Conservation (phyloP, 2,329 filamentous ascomycete species). For the Ceratocystis harringtonii region DNA sequence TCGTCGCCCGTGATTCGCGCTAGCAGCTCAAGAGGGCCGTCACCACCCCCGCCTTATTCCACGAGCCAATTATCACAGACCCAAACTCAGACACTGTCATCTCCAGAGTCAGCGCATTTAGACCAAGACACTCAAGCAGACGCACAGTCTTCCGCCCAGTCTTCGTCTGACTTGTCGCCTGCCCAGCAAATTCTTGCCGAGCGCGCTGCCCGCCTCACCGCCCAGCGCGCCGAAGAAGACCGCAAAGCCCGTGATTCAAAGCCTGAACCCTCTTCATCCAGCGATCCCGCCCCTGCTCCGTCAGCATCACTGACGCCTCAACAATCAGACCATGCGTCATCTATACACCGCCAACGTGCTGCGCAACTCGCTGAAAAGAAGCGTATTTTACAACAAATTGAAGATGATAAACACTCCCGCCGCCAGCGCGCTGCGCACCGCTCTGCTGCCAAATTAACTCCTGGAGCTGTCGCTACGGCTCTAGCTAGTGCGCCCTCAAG, state of each 20-base stretch:
- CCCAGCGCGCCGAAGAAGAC: conserved; percentile 24
- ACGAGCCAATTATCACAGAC: conserved; percentile 14
- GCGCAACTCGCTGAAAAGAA: conserved; percentile 44
- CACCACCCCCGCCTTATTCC: conserved; percentile 17
- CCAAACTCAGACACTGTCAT: conserved; percentile 15
- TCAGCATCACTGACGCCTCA: not conserved
- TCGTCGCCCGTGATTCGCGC: conserved; percentile 16
- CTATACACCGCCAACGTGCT: conserved; percentile 47
- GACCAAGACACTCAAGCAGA: not conserved
- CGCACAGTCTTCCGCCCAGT: not conserved
- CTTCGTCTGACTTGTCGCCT: not conserved
- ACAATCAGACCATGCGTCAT: conserved; percentile 34
- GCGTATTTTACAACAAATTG: conserved; percentile 58
- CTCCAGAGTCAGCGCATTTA: conserved; percentile 17
- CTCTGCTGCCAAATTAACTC: conserved; percentile 21
- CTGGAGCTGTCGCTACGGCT: conserved; percentile 23
- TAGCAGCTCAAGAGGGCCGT: conserved; percentile 16
- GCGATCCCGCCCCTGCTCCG: conserved; percentile 21
- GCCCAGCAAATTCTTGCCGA: conserved; percentile 33
- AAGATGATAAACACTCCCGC: conserved; percentile 58
- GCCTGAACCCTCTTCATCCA: conserved; percentile 21
- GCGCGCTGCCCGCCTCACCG: conserved; percentile 31
- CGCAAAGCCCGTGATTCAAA: conserved; percentile 22
- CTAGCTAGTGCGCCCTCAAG: conserved; percentile 24
- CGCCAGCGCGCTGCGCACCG: conserved; percentile 32